These are phyloP conservation scores for Leccinum glutinopallens DNA, from an alignment of 1,284 basidiomycete genomes.

Conservation along the genomic window DNA sequence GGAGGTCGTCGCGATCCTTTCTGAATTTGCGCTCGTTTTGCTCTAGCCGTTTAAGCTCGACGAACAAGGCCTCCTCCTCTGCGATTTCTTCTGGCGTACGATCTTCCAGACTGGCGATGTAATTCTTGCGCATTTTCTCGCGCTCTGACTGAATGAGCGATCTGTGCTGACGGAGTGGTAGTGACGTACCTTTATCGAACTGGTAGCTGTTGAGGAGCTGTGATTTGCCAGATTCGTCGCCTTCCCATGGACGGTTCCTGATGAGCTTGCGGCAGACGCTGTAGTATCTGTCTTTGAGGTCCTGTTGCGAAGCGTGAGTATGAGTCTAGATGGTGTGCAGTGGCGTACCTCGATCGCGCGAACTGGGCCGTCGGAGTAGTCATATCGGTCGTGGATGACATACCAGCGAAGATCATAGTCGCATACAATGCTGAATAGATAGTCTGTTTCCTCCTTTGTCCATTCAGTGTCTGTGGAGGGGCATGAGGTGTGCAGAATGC, in stretches of 20 bases:
- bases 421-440: constrained; percentile 82
- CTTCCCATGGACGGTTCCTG: constrained; percentile 79
- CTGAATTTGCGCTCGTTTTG: constrained; percentile 91
- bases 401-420: constrained; percentile 92
- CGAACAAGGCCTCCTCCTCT: constrained; percentile 95
- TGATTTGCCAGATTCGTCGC: constrained; percentile 73
- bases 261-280: constrained; percentile 90
- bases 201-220: constrained; percentile 71
- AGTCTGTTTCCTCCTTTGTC: constrained; percentile 94
- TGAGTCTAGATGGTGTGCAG: neutral
- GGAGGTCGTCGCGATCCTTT: constrained; percentile 87
- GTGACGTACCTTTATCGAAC: constrained; percentile 77
- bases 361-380: constrained; percentile 55
- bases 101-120: constrained; percentile 82
- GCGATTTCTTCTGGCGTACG: constrained; percentile 88
- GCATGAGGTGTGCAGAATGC: constrained; percentile 7
- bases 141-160: constrained; percentile 57
- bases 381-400: constrained; percentile 90
- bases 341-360: constrained; percentile 70
- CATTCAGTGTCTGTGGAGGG: constrained; percentile 71
- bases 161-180: neutral
- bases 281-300: constrained; percentile 95
- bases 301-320: constrained; percentile 49
- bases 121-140: constrained; percentile 88
- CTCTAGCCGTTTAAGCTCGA: constrained; percentile 93